These are phyloP conservation scores for Trichoderma reesei DNA, from an alignment of 495 filamentous ascomycete genomes.

Conservation along the genomic window DNA sequence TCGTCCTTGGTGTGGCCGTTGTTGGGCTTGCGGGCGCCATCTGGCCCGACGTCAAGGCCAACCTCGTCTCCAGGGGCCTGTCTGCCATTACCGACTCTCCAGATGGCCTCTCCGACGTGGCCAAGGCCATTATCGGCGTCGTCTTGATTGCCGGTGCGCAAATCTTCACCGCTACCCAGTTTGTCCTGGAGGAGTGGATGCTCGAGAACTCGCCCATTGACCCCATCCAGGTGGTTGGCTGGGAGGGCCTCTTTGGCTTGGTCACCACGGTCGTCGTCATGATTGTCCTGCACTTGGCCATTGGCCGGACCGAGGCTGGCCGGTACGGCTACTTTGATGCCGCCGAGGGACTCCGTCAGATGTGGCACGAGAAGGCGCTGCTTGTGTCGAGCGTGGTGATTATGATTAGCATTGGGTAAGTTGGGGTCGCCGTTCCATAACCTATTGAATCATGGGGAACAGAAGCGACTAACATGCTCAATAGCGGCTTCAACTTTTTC, in stretches of 20 bases:
- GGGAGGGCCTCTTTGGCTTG: conserved; percentile 93
- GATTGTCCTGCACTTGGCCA: conserved; percentile 62
- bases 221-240: conserved; percentile 84
- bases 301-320: conserved; percentile 67
- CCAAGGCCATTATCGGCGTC: conserved; percentile 70
- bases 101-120: conserved; percentile 44
- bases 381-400: conserved; percentile 70
- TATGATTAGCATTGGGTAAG: conserved; percentile 94
- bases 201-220: conserved; percentile 83
- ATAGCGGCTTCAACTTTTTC: conserved; percentile 95
- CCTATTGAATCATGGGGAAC: neutral
- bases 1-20: conserved; percentile 78
- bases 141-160: conserved; percentile 85
- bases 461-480: neutral
- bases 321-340: conserved; percentile 81
- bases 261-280: conserved; percentile 69
- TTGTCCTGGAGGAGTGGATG: conserved; percentile 91
- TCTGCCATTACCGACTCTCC: conserved; percentile 18
- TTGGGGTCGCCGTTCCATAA: too few relatives aligned
- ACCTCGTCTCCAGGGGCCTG: conserved; percentile 14
- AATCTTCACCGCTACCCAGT: conserved; percentile 93
- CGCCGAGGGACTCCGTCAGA: conserved; percentile 69
- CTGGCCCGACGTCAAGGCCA: conserved; percentile 51
- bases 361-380: conserved; percentile 59
- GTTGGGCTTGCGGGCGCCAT: conserved; percentile 85